Conservation (phyloP, 2,329 filamentous ascomycete genomes). For the Lomentospora prolificans region DNA sequence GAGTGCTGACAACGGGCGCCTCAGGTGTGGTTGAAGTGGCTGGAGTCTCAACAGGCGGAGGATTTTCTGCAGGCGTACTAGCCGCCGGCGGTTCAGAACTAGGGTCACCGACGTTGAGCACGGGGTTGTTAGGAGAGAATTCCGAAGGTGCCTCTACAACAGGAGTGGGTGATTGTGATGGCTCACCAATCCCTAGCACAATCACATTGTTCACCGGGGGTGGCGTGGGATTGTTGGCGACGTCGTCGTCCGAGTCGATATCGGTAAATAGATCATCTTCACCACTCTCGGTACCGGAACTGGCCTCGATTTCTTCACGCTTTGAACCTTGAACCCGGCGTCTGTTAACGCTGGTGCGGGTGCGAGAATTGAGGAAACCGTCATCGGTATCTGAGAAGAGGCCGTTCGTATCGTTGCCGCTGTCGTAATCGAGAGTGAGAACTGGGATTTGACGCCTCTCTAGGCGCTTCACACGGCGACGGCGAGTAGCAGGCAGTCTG, state of each 20-base stretch:
- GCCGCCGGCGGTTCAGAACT: not conserved
- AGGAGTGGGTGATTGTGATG: not conserved
- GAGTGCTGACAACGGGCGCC: not conserved
- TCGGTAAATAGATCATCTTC: not conserved
- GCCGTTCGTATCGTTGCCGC: not conserved
- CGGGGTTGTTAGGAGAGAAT: not conserved
- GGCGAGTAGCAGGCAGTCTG: not conserved
- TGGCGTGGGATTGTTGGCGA: not conserved
- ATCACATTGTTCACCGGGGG: not conserved
- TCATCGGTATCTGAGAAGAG: not conserved
- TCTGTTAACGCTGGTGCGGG: not conserved
- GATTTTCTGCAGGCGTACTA: not conserved
- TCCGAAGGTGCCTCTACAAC: not conserved
- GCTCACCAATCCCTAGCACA: not conserved
- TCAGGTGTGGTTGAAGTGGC: too few species aligned
- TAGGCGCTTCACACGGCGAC: not conserved
- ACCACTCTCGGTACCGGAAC: not conserved
- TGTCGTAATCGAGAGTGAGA: not conserved
- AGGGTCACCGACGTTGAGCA: not conserved
- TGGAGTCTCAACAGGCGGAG: not conserved
- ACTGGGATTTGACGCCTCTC: not conserved
- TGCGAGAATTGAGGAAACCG: not conserved
- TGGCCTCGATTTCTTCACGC: not conserved
- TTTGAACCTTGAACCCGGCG: not conserved
- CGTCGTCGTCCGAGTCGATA: slow-evolving; percentile 1